phyloP scores from a whole-genome alignment of 768 basidiomycete species.

The Macrolepiota albuminosa region DNA sequence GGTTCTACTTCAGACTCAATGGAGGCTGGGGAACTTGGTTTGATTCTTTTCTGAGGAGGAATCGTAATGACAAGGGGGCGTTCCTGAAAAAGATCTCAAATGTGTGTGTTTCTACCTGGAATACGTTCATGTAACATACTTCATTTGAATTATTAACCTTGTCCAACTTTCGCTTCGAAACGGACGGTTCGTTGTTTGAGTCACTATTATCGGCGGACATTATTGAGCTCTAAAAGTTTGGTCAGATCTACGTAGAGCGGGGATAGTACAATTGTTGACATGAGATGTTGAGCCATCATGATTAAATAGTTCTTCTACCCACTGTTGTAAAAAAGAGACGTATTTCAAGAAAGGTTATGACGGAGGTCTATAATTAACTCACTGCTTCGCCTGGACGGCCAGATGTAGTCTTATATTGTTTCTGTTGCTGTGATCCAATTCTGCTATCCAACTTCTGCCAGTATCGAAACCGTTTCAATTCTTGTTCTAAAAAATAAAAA shows the following conservation, averaged over 20 bases:
- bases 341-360: background rate
- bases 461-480: conserved; percentile 18
- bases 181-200: conserved; percentile 5
- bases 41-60: conserved; percentile 3
- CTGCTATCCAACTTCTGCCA: background rate
- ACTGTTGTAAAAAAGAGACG: background rate
- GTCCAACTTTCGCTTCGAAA: conserved; percentile 4
- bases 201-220: background rate
- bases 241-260: background rate
- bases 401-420: background rate
- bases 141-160: conserved; percentile 3
- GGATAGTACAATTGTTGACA: background rate
- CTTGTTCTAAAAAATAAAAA: conserved; percentile 21
- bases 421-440: background rate
- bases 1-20: background rate
- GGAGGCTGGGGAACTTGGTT: background rate
- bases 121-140: background rate
- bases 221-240: background rate
- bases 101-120: background rate
- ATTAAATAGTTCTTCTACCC: background rate
- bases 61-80: background rate
- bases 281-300: background rate
- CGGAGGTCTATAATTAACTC: background rate
- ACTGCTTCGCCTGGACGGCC: background rate
- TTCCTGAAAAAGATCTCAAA: background rate